Base-by-base conservation (phyloP, 495 filamentous ascomycete genomes). In the Penicillium canariense region DNA sequence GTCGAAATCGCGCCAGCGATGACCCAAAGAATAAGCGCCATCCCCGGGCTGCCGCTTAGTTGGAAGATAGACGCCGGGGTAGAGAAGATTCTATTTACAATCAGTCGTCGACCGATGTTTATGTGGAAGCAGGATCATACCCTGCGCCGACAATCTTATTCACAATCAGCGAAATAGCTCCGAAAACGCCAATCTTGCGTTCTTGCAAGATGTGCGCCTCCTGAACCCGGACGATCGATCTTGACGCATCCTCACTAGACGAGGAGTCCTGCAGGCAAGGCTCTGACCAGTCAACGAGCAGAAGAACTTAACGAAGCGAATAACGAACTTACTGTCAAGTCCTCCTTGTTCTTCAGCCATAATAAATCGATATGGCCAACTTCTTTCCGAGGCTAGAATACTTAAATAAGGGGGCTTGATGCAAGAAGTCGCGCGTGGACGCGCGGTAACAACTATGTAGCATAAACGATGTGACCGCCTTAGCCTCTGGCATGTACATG, bases 51-150 rank as follows among this genome's bases (percentile, higher is more conserved):
- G 1, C 86, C 86, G 11, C 79, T 76, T 9, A 81, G 77, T 18
- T 76, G 70, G 18, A 82, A 68, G 54, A 90, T 85, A 5, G 78
- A 71, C 8, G 84, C 80, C 0, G 85, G 86, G 0, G 84, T 87
- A 0, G 85, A 84, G 60, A 89, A 90, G 47, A 90, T 88, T 31
- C 86, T 66, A 27, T 45, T 50, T 1, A 4, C 11, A 14, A 15
- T 61, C 14, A 57, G 43, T 43, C 26, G 9, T 18, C n/a, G 30
- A 25, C 7, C 12, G 10, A 15, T 20, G 3, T 11, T 48, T 35
- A 14, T 4, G 40, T 2, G 6, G 11, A 26, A 31, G 10, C 6
- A 35, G 17, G 27, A 20, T 43, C 58, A 5, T 25, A 67, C 65
- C 65, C 65, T 23, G 64, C 55, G 18, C 65, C 65, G 11, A 67